These are phyloP conservation scores for Arabidopsis hybrid DNA, from an alignment of 441 rosid species.

Conservation along the genomic window DNA sequence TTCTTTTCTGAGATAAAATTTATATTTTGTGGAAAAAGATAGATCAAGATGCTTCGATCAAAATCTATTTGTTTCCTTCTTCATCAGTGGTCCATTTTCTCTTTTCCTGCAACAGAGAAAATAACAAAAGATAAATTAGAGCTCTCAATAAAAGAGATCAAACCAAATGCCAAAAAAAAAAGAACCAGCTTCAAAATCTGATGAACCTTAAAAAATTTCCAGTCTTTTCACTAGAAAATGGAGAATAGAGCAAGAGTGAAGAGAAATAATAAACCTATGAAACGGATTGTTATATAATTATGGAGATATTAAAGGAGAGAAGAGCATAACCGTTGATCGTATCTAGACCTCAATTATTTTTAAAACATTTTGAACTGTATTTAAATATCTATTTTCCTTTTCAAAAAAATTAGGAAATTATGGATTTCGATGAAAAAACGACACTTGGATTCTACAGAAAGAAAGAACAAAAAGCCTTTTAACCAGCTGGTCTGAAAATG, in stretches of 20 bases:
- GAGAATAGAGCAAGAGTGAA: background rate
- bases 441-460: conserved; percentile 32
- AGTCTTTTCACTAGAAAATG: conserved; percentile 5
- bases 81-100: conserved; percentile 37
- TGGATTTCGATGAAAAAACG: conserved; percentile 15
- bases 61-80: conserved; percentile 22
- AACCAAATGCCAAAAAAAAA: background rate
- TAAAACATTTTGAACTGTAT: background rate
- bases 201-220: background rate
- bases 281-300: conserved; percentile 37
- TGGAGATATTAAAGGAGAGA: conserved; percentile 47
- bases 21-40: conserved; percentile 20
- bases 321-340: conserved; percentile 39
- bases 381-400: background rate
- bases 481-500: conserved; percentile 43
- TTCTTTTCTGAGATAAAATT: conserved; percentile 12
- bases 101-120: conserved; percentile 26
- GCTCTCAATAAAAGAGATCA: conserved; percentile 6
- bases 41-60: conserved; percentile 28
- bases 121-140: background rate
- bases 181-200: conserved; percentile 12
- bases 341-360: conserved; percentile 15
- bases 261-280: conserved; percentile 14
- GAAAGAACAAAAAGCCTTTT: conserved; percentile 28
- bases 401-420: background rate